Base-by-base conservation (phyloP, 306 rosid genomes). In the Amphicarpaea edgeworthii region DNA sequence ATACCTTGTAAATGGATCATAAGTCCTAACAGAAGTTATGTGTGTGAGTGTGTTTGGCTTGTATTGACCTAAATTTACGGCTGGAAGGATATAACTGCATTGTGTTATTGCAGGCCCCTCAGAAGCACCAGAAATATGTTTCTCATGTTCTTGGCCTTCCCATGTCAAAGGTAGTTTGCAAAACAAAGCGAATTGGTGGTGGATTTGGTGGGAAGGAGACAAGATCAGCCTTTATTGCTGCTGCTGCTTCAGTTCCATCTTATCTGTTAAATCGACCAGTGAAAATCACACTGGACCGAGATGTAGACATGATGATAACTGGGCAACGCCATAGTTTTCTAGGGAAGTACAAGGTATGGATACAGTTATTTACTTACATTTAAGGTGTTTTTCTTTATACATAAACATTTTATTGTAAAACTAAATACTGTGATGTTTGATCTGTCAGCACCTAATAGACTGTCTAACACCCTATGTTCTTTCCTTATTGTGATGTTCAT, bases 121-220 rank as follows among this genome's bases (percentile, higher is more conserved):
- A 90, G 81, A 92, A 95, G 88, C 98, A 95, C 87, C 98, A 95
- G 86, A 91, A 85, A 62, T 89, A 92, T 30, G 86, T 95, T 83
- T 83, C 96, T 71, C 87, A 73, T 83, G 97, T 95, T 83, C 97
- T 92, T 77, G 97, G 91, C 64, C 87, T 95, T 80, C 96, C 97
- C 75, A 85, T 95, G 97, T 92, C 97, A 53, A 95, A 87, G 68
- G 98, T 95, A 40, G 95, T 95, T 73, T 95, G 98, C 86, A 95
- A 84, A 92, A 95, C 96, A 72, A 95, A 95, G 86, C 85, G 97
- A 67, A 87, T 95, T 70, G 98, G 98, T 45, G 98, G 98, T 81
- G 98, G 97, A 73, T 95, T 95, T 83, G 98, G 98, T 23, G 97
- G 98, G 38, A 95, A 95, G 89, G 98, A 95, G 89, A 95, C 98